Conservation (phyloP, 352 stramenopile species). For the Phytopythium montanum region DNA sequence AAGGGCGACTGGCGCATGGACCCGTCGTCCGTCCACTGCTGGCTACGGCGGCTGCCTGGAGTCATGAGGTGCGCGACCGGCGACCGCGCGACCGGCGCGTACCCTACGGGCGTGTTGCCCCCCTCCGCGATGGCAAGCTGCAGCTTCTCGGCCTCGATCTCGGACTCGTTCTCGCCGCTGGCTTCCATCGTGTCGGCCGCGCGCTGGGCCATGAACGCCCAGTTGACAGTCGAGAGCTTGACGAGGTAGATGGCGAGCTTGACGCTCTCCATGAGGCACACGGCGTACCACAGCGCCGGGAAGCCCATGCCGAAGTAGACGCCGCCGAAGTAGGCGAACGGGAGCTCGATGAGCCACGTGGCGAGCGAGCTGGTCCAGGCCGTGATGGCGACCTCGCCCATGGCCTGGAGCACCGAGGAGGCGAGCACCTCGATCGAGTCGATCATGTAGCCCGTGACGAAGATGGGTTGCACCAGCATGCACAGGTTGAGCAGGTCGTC, state of each 20-base stretch:
- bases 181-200: constrained; percentile 22
- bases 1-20: constrained; percentile 16
- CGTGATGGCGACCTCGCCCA: constrained; percentile 23
- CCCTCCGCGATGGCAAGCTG: constrained; percentile 19
- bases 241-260: constrained; percentile 21
- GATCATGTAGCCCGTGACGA: constrained; percentile 24
- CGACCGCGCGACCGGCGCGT: constrained; percentile 22
- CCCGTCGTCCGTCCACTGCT: constrained; percentile 28
- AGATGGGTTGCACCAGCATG: constrained; percentile 25
- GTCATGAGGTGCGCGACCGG: constrained; percentile 32
- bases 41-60: constrained; percentile 25
- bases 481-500: constrained; percentile 22
- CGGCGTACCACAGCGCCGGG: constrained; percentile 20
- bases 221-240: constrained; percentile 17
- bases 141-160: constrained; percentile 16
- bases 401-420: constrained; percentile 17
- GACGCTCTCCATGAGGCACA: constrained; percentile 22
- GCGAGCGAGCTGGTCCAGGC: constrained; percentile 26
- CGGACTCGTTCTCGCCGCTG: constrained; percentile 16
- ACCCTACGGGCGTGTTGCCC: constrained; percentile 34
- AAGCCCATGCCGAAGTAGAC: constrained; percentile 26
- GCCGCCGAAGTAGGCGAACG: constrained; percentile 25
- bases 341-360: constrained; percentile 32
- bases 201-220: constrained; percentile 17
- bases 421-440: constrained; percentile 32